Percentiles rank a stretch among this genome's conserved stretches.
Conservation (phyloP, 257 asterid species). For the Fraxinus anomala region DNA sequence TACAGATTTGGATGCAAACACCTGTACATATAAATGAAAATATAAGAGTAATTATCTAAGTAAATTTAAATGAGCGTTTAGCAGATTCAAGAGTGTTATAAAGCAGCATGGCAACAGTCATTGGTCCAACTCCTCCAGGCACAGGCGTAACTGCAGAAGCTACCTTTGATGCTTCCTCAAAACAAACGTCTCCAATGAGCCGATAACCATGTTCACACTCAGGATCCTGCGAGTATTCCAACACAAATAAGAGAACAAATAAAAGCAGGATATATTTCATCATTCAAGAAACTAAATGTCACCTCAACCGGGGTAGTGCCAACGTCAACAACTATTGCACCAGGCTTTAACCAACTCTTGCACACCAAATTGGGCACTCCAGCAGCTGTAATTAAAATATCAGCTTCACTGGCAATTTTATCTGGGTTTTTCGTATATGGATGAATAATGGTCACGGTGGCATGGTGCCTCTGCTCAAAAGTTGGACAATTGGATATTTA, state of each 20-base stretch:
- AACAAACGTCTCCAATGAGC: constrained; percentile 78
- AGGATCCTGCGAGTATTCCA: constrained; percentile 47
- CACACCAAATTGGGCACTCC: constrained; percentile 87
- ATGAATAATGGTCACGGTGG: constrained; percentile 75
- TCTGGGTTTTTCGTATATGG: constrained; percentile 67
- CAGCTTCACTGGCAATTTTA: constrained; percentile 72
- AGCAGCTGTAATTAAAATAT: constrained; percentile 76
- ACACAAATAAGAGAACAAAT: constrained; percentile 3
- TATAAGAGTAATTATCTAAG: constrained; percentile 8
- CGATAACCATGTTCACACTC: constrained; percentile 63
- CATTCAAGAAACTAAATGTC: constrained; percentile 23
- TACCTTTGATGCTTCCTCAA: constrained; percentile 61
- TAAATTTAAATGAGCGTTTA: constrained; percentile 47
- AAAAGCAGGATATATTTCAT: constrained; percentile 7
- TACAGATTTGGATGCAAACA: not conserved
- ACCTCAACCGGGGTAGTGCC: constrained; percentile 88
- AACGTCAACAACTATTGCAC: constrained; percentile 77
- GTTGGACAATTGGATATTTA: constrained; percentile 14
- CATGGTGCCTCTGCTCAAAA: constrained; percentile 79
- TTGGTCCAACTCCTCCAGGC: constrained; percentile 96
- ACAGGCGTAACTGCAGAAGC: constrained; percentile 89
- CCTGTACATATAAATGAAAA: not conserved
- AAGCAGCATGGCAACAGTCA: constrained; percentile 94
- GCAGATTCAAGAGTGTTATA: constrained; percentile 77
- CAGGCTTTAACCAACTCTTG: constrained; percentile 90